Conservation (phyloP, 1,139 yeast species). For the Candida dubliniensis region DNA sequence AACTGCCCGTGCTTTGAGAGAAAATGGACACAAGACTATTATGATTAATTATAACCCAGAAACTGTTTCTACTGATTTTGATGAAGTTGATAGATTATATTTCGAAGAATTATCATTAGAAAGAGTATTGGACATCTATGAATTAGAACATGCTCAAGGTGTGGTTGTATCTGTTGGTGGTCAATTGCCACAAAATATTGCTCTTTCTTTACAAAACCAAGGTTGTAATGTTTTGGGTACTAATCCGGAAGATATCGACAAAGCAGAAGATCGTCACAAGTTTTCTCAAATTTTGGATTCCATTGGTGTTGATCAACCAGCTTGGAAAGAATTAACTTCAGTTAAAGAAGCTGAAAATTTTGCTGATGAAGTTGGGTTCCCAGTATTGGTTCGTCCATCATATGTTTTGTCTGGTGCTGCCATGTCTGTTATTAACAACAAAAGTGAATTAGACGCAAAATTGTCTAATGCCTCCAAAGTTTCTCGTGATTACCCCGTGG, state of each 20-base stretch:
- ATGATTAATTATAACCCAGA: conserved; percentile 99
- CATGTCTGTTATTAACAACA: conserved; percentile 85
- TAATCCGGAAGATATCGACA: conserved; percentile 90
- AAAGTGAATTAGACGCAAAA: conserved; percentile 76
- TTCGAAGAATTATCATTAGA: conserved; percentile 94
- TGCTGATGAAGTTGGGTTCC: conserved; percentile 87
- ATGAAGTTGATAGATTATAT: conserved; percentile 95
- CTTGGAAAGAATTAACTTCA: conserved; percentile 94
- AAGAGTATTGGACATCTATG: conserved; percentile 96
- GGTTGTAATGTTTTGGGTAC: conserved; percentile 94
- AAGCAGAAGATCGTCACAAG: conserved; percentile 98
- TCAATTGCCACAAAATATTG: conserved; percentile 96
- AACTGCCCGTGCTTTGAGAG: conserved; percentile 91
- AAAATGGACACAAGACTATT: conserved; percentile 82
- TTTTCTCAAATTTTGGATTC: conserved; percentile 92
- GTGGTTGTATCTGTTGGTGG: conserved; percentile 98
- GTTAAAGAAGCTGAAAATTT: conserved; percentile 81
- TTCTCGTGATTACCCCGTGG: conserved; percentile 95
- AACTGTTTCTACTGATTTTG: conserved; percentile 97
- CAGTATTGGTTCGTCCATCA: conserved; percentile 96
- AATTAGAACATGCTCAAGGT: conserved; percentile 83
- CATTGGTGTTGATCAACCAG: conserved; percentile 92
- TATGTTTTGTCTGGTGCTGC: conserved; percentile 98
- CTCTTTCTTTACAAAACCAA: conserved; percentile 74
- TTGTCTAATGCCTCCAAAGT: conserved; percentile 87